Evolutionary conservation across 1,284 basidiomycete species (phyloP).

Genomic region (Inonotus hispidus): DNA sequence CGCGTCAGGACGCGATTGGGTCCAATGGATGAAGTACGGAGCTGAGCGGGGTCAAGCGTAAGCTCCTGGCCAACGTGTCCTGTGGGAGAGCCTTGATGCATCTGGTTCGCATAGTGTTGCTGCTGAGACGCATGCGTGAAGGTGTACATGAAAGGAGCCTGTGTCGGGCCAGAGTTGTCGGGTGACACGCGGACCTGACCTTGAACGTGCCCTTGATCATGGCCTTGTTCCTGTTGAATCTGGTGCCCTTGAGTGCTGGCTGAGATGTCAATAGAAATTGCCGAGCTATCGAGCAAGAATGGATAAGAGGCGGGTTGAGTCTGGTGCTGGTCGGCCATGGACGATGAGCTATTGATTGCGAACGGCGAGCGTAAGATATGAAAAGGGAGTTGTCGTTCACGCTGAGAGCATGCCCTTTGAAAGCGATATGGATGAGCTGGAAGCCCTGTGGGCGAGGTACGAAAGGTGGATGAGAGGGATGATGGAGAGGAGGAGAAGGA

Average conservation of each 20-base stretch:
- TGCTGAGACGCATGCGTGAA: conserved; percentile 1
- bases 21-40: conserved; percentile 9
- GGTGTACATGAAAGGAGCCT: conserved; percentile 1
- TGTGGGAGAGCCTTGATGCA: not conserved
- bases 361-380: conserved; percentile 1
- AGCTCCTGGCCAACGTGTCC: not conserved
- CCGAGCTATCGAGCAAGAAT: conserved; percentile 4
- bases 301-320: conserved; percentile 1
- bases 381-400: conserved; percentile 7
- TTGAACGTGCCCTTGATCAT: not conserved
- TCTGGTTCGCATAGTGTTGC: not conserved
- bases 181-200: conserved; percentile 6
- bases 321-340: conserved; percentile 13
- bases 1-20: conserved; percentile 19
- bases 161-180: not conserved
- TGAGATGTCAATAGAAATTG: conserved; percentile 4
- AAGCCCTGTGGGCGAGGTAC: not conserved
- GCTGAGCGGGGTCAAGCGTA: conserved; percentile 11
- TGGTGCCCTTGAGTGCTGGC: not conserved
- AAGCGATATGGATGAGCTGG: not conserved
- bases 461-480: not conserved
- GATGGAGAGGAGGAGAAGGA: not conserved
- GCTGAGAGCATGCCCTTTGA: conserved; percentile 6
- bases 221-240: not conserved
- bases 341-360: not conserved